Conservation (phyloP, 2,329 filamentous ascomycete genomes). For the Xylariomycetidae sp. region DNA sequence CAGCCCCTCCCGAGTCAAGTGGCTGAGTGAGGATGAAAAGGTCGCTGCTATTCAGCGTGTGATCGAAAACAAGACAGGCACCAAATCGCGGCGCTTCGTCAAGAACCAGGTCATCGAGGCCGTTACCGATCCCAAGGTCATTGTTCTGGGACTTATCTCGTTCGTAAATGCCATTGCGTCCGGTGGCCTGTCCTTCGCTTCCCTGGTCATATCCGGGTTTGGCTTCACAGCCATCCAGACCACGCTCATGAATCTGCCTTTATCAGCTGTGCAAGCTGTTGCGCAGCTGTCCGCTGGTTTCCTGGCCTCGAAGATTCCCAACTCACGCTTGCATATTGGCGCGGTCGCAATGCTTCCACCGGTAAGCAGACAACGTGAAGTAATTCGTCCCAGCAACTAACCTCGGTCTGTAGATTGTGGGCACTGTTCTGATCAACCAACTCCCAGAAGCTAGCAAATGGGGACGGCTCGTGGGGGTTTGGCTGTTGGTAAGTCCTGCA, state of each 20-base stretch:
- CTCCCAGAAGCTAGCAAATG: constrained; percentile 21
- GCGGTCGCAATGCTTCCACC: constrained; percentile 26
- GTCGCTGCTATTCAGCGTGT: constrained; percentile 23
- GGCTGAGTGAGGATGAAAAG: constrained; percentile 18
- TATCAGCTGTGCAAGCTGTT: constrained; percentile 18
- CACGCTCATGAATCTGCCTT: constrained; percentile 19
- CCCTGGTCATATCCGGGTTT: constrained; percentile 21
- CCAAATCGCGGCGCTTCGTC: constrained; percentile 18
- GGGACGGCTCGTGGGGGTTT: constrained; percentile 26
- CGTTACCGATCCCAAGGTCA: constrained; percentile 15
- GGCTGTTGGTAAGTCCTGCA: constrained; percentile 18
- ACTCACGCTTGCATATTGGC: constrained; percentile 22
- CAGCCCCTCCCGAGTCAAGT: constrained; percentile 12
- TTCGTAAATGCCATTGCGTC: constrained; percentile 21
- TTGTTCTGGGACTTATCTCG: constrained; percentile 21
- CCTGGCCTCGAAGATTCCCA: constrained; percentile 15
- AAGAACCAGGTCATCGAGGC: constrained; percentile 18
- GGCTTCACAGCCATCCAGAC: constrained; percentile 19
- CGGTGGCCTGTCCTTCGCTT: constrained; percentile 20
- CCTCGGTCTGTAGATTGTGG: constrained; percentile 26
- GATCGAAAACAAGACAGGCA: constrained; percentile 23
- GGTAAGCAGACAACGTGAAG: constrained; percentile 11
- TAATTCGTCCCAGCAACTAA: no score
- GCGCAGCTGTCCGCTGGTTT: constrained; percentile 16
- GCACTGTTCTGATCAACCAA: constrained; percentile 25